Evolutionary conservation across 192 early-diverging fungal genomes (phyloP).

Genomic region (Pilaira anomala): DNA sequence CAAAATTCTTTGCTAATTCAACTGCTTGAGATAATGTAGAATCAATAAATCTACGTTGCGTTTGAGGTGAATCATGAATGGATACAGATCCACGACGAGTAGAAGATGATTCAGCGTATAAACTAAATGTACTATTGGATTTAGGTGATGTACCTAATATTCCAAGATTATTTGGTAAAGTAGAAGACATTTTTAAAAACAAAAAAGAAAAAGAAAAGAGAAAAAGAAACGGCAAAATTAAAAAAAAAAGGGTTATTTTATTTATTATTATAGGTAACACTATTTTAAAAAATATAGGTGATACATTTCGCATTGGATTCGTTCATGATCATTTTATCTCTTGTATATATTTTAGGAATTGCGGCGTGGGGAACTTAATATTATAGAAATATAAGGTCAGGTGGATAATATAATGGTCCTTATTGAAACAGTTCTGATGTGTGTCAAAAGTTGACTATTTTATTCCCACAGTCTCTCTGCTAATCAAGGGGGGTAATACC

Average conservation of each 20-base stretch:
- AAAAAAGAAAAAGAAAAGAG: not conserved
- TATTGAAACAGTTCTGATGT: no score
- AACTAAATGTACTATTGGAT: constrained; percentile 11
- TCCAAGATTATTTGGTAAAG: not conserved
- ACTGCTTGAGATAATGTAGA: not conserved
- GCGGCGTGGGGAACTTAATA: no score
- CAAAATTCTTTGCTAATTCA: constrained; percentile 8
- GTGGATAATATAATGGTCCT: no score
- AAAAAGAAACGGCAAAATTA: not conserved
- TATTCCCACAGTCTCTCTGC: no score
- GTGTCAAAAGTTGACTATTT: no score
- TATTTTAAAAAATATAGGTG: no score
- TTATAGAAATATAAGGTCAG: no score
- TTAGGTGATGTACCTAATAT: constrained; percentile 9
- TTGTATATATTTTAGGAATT: no score
- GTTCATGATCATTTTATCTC: no score
- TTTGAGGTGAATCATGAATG: constrained; percentile 12
- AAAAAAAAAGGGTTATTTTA: not conserved
- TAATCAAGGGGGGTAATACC: no score
- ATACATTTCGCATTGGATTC: no score
- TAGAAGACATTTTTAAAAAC: not conserved
- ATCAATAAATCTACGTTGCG: constrained; percentile 9
- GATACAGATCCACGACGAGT: constrained; percentile 10
- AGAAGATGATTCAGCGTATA: constrained; percentile 15
- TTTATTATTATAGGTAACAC: not conserved